Conservation (phyloP, 192 early-diverging fungal species). For the Entophlyctis luteolus region DNA sequence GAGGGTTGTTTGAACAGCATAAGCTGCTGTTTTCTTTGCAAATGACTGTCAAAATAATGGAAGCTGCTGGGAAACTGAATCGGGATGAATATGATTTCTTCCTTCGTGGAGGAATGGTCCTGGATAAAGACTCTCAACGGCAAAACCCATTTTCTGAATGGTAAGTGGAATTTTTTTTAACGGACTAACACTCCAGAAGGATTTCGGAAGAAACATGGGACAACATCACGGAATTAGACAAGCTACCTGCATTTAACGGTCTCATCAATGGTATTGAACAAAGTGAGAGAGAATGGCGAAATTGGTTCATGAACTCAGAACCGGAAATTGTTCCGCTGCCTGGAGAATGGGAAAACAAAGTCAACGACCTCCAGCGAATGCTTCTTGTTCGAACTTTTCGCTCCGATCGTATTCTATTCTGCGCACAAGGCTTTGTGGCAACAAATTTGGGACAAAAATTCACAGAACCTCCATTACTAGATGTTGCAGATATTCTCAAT, state of each 20-base stretch:
- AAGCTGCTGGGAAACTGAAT: conserved; percentile 51
- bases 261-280: conserved; percentile 59
- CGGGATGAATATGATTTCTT: conserved; percentile 62
- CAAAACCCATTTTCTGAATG: conserved; percentile 57
- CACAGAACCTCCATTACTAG: conserved; percentile 56
- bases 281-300: conserved; percentile 57
- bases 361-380: conserved; percentile 60
- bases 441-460: conserved; percentile 57
- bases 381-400: conserved; percentile 55
- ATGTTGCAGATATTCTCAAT: conserved; percentile 52
- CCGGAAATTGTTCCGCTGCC: conserved; percentile 53
- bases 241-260: conserved; percentile 45
- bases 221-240: conserved; percentile 56
- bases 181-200: conserved; percentile 22
- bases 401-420: conserved; percentile 57
- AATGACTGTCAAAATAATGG: conserved; percentile 63
- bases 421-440: conserved; percentile 52
- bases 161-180: conserved; percentile 24
- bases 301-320: conserved; percentile 58
- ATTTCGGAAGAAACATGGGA: conserved; percentile 57
- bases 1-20: conserved; percentile 58
- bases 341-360: conserved; percentile 64
- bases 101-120: conserved; percentile 55
- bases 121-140: conserved; percentile 51
- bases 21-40: conserved; percentile 60